These are phyloP conservation scores for Penicillium riverlandense DNA, from an alignment of 495 filamentous ascomycete genomes.

Conservation along the genomic window DNA sequence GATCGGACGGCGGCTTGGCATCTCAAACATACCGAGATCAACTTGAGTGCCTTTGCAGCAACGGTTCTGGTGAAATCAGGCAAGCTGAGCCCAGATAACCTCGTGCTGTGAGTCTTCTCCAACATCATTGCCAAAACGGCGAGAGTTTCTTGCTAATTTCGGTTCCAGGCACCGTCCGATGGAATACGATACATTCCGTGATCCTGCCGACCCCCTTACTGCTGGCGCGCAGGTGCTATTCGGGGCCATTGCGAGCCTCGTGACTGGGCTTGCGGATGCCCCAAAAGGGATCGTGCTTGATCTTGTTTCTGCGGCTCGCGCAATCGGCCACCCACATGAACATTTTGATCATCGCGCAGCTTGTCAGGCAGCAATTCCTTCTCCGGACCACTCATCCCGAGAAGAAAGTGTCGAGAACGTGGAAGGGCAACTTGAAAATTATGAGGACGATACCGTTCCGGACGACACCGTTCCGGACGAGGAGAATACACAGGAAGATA, in stretches of 20 bases:
- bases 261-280: conserved; percentile 75
- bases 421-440: not conserved
- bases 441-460: conserved; percentile 20
- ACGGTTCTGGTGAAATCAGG: conserved; percentile 53
- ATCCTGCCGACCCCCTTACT: conserved; percentile 62
- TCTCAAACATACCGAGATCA: conserved; percentile 52
- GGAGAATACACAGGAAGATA: conserved; percentile 51
- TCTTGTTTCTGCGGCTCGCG: conserved; percentile 51
- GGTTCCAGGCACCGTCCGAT: conserved; percentile 47
- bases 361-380: not conserved
- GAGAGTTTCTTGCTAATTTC: conserved; percentile 1
- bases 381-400: not conserved
- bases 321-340: conserved; percentile 55
- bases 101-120: conserved; percentile 51
- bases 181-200: conserved; percentile 61
- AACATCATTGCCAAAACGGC: not conserved
- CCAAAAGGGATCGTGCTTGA: conserved; percentile 62
- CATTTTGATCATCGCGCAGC: conserved; percentile 12
- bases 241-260: conserved; percentile 60
- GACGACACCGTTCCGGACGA: conserved; percentile 69
- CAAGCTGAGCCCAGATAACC: conserved; percentile 49
- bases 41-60: conserved; percentile 59
- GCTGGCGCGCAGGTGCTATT: conserved; percentile 65
- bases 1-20: conserved; percentile 59
- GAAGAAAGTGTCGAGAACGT: not conserved